A percentile compares a stretch with the other conserved stretches of the same genome.
These are phyloP conservation scores for Royoungia palumana DNA, from an alignment of 768 basidiomycete species.

Conservation along the genomic window DNA sequence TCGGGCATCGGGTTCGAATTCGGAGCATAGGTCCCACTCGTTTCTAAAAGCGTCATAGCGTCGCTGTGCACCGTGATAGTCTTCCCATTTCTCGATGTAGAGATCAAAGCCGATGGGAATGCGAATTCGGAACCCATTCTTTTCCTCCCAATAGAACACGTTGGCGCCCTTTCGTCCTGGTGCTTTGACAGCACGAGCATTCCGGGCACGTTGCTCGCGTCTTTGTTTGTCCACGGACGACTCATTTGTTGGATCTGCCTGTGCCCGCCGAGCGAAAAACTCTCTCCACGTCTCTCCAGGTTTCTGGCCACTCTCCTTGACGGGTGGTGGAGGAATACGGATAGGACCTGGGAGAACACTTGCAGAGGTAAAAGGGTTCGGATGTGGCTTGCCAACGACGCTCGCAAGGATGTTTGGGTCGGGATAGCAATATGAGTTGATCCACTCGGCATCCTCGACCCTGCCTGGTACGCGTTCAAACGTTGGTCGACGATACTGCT, in stretches of 20 bases:
- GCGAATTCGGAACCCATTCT: neutral
- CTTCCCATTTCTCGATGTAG: neutral
- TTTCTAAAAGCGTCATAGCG: neutral
- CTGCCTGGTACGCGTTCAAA: neutral
- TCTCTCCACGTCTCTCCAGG: neutral
- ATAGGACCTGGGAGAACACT: neutral
- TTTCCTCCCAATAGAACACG: neutral
- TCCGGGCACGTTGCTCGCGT: too few species aligned
- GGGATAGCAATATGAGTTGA: neutral
- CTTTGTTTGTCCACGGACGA: too few species aligned
- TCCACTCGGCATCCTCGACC: neutral
- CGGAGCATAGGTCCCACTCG: slow-evolving; percentile 1
- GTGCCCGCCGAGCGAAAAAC: neutral
- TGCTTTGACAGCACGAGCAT: too few species aligned
- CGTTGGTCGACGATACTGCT: neutral
- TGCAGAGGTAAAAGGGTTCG: neutral
- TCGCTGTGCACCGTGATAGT: neutral
- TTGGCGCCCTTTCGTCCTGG: too few species aligned
- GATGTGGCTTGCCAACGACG: neutral
- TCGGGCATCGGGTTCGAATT: neutral
- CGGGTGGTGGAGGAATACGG: neutral
- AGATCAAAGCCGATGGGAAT: neutral
- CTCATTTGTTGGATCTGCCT: too few species aligned
- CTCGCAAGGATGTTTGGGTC: neutral
- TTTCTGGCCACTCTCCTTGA: neutral